A percentile compares a stretch with the other conserved stretches of the same genome.
phyloP scores from a whole-genome alignment of 208 protist genomes.

The Leishmania braziliensis region DNA sequence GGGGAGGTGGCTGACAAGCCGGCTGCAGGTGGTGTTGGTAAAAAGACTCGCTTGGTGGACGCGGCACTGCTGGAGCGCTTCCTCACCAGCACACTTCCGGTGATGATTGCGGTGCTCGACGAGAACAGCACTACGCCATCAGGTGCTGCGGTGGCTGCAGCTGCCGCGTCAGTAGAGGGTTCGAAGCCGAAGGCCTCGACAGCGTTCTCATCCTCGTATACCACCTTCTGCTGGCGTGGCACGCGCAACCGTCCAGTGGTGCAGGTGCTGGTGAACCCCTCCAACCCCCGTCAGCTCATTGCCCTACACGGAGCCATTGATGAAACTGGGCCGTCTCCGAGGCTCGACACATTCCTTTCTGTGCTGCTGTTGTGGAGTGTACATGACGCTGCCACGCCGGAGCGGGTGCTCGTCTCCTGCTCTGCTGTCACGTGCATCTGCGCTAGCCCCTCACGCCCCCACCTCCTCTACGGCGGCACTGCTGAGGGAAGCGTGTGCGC shows the following conservation, averaged over 20 bases:
- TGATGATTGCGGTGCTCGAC: constrained; percentile 71
- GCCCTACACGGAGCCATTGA: constrained; percentile 46
- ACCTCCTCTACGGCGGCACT: constrained; percentile 73
- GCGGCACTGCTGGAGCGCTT: constrained; percentile 53
- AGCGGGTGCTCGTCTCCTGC: constrained; percentile 63
- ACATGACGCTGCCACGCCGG: constrained; percentile 53
- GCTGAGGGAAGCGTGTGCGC: constrained; percentile 73
- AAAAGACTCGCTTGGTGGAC: constrained; percentile 43
- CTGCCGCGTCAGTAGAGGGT: neutral
- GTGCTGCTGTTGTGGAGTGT: constrained; percentile 83
- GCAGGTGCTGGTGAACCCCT: constrained; percentile 53
- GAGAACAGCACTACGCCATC: constrained; percentile 44
- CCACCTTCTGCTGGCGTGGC: constrained; percentile 45
- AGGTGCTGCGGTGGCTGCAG: constrained; percentile 13
- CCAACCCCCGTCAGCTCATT: constrained; percentile 45
- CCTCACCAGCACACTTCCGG: constrained; percentile 65
- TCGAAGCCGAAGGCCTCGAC: constrained; percentile 48
- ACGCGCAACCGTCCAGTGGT: constrained; percentile 57
- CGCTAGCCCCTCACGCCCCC: constrained; percentile 58
- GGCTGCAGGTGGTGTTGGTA: neutral
- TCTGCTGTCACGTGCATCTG: constrained; percentile 56
- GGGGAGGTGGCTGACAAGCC: constrained; percentile 3
- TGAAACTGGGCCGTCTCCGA: constrained; percentile 39
- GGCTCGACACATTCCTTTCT: constrained; percentile 60
- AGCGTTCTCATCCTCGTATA: constrained; percentile 58